Evolutionary conservation across 2,329 filamentous ascomycete genomes (phyloP), one percentile per base, ranked within the genome.

Genomic region (Fusarium phyllophilum): DNA sequence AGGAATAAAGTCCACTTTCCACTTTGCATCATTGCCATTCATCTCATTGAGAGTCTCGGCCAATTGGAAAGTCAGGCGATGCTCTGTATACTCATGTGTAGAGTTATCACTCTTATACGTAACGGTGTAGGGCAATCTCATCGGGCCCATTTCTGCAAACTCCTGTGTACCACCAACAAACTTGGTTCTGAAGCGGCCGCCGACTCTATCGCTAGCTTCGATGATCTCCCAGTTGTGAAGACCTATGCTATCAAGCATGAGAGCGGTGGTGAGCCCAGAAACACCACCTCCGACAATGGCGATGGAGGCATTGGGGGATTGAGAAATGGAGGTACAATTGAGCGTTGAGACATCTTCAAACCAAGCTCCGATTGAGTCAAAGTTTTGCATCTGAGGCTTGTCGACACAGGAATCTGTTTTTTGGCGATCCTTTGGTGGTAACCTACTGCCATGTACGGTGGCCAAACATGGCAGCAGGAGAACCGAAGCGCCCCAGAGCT

Each of bases 221-320:
- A 90, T 83, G 62, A 93, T 90, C 51, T 87, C 86, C 81, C 90
- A 85, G 78, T 92, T 89, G 41, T 85, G 84, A 59, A 92, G 84
- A 8, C 90, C 90, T 5, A 85, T 83, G 68, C 86, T 84, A 8
- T 78, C 88, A 79, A 81, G 86, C 83, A 81, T 79, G 13, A 89
- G 82, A 66, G 83, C 86, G 4, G 86, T 91, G 86, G 92, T 89
- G 52, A 93, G 80, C 0, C 91, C 91, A 5, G 89, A 84, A 86
- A 92, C 92, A 12, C 91, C 91, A 18, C 87, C 91, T 22, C 91
- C 91, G 9, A 92, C 83, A 52, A 93, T 92, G 58, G 86, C 91
- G 69, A 93, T 85, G 2, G 65, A 60, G 20, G 38, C 39, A 5
- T 60, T 66, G 7, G 52, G 34, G 1, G 24, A 44, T 17, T 38